Conservation (phyloP, 768 basidiomycete genomes). For the Tulasnella calospora region DNA sequence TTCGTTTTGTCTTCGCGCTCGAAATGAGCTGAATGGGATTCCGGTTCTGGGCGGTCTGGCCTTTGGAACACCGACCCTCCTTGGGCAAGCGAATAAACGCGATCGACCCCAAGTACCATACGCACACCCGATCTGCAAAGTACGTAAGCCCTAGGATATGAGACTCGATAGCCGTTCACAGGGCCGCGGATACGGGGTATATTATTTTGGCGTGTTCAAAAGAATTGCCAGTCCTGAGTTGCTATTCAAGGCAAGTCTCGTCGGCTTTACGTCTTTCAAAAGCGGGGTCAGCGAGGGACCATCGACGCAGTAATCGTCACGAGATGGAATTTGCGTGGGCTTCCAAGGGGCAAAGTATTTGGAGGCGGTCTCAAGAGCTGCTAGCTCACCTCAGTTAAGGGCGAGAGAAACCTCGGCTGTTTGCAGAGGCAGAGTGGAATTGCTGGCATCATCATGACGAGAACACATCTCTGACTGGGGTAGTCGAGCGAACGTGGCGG, state of each 20-base stretch:
- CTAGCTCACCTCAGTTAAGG: constrained; percentile 6
- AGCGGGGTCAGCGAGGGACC: background rate
- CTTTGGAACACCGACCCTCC: background rate
- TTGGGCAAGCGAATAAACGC: background rate
- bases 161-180: constrained; percentile 8
- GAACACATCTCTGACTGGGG: background rate
- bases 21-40: background rate
- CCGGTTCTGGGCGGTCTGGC: background rate
- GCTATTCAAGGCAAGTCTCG: background rate
- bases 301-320: background rate
- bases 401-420: constrained; percentile 1
- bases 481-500: background rate
- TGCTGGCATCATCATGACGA: constrained; percentile 8
- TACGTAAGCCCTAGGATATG: background rate
- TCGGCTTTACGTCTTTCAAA: background rate
- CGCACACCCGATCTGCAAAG: background rate
- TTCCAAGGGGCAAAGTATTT: background rate
- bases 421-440: background rate
- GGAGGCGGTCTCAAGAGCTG: background rate
- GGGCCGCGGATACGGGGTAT: background rate
- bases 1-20: background rate
- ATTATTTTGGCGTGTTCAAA: constrained; percentile 7
- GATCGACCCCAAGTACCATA: background rate
- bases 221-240: background rate
- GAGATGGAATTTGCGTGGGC: constrained; percentile 3